phyloP scores from a whole-genome alignment of 306 rosid genomes.

The Vigna unguiculata region DNA sequence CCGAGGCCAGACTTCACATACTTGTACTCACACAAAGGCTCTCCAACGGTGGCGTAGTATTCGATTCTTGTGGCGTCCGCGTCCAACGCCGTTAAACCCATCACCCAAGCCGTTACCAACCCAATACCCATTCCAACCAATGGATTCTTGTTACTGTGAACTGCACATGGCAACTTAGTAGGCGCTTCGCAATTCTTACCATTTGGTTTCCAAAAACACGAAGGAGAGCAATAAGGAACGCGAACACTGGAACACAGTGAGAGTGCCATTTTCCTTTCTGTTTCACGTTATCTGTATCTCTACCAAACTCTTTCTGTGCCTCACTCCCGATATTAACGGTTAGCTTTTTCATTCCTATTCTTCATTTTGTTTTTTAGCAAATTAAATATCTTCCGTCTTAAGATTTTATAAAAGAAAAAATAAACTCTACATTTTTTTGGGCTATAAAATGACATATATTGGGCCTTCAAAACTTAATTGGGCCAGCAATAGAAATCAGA shows the following conservation, averaged over 20 bases:
- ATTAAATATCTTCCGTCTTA: conserved; percentile 12
- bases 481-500: not conserved
- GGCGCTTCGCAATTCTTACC: conserved; percentile 7
- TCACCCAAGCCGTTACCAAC: conserved; percentile 64
- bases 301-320: conserved; percentile 39
- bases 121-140: conserved; percentile 63
- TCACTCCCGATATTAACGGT: conserved; percentile 28
- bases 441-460: not conserved
- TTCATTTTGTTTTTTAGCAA: not conserved
- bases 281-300: conserved; percentile 34
- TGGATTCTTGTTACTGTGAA: conserved; percentile 39
- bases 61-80: conserved; percentile 88
- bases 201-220: conserved; percentile 44
- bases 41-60: conserved; percentile 91
- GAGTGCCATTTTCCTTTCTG: conserved; percentile 63
- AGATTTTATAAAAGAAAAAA: not conserved
- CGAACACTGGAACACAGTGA: conserved; percentile 49
- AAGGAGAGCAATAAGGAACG: conserved; percentile 44
- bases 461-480: not conserved
- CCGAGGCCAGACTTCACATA: conserved; percentile 86
- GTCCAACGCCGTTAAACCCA: conserved; percentile 72
- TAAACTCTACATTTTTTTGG: not conserved
- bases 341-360: not conserved
- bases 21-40: conserved; percentile 76
- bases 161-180: conserved; percentile 39